Base-by-base conservation (phyloP, 2,329 filamentous ascomycete genomes). In the Phialocephala subalpina region DNA sequence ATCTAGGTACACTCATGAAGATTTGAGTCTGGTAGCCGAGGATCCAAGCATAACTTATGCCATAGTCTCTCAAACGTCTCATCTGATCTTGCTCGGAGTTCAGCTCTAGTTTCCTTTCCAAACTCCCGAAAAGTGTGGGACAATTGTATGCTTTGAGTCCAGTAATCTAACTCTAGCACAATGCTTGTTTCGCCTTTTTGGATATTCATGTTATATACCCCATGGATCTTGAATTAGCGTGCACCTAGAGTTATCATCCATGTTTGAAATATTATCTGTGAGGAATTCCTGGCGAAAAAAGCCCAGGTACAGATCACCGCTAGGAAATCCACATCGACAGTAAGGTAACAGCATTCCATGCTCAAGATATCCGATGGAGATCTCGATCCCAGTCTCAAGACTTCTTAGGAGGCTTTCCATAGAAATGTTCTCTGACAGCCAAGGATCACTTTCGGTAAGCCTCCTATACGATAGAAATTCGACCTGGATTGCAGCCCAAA, bases 391-490 rank as follows among this genome's bases (percentile, higher is more conserved):
- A 29, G 9, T 33, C 6, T 53, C 33, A 20, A 53, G 20, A 61
- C 4, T 20, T 14, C 16, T 27, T 12, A 61, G 29, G 27, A 61
- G 25, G 7, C 22, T 35, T 20, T 40, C 45, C 62, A 60, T 60
- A 27, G 33, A 29, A 45, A 64, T 60, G 22, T 64, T 16, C 45
- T 61, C 33, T 29, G 63, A 65, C 22, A 65, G 61, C 59, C 63
- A 65, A 29, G 65, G n/a, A 58, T 74, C 72, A 2, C 55, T 52
- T 9, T 70, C 70, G 2, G 66, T 60, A 2, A 78, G 49, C 29
- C 76, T 74, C 42, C 78, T 69, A 59, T 80, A 79, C 1, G 77
- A 77, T 11, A 78, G 56, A 2, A 80, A 47, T 49, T 80, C 78
- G 11, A 75, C 74, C 57, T 79, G 75, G 6, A 78, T 69, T 3